Base-by-base conservation (phyloP, 2,329 filamentous ascomycete genomes). In the Dactylonectria estremocensis region DNA sequence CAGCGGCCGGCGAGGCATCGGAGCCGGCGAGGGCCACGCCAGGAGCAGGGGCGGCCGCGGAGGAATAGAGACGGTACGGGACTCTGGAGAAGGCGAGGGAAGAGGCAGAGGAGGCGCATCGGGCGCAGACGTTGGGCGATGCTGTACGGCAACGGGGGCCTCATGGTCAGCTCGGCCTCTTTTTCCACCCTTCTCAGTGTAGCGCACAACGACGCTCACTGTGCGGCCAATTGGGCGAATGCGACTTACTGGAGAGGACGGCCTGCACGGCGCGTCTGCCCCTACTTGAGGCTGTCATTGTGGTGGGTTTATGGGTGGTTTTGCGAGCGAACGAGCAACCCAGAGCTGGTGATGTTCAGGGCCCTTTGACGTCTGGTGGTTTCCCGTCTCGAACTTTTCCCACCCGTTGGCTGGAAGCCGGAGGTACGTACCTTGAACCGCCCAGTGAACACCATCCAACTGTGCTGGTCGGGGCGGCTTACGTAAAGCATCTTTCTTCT, bases 241-340 rank as follows among this genome's bases (percentile, higher is more conserved):
- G 52, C 43, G 67, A 61, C 86, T 77, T 76, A 90, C 89, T 83
- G 77, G 83, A 83, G 65, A 90, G 73, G 61, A 86, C 80, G 70
- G 83, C 82, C 74, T 84, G 82, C 66, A 85, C 79, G 77, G 84
- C 84, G 76, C 80, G 83, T 72, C 85, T 79, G 71, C 88, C 87
- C 84, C 88, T 87, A 82, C 88, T 88, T 75, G 87, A 85, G 72
- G 86, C 84, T 72, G 86, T 82, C 88, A 90, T 74, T 77, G 58
- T 72, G 67, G 61, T 43, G 63, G 49, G 56, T 16, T 69, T 35
- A 58, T 46, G 37, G 63, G 53, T 64, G 60, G 60, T 68, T 65
- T 69, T 61, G 61, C 14, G 40, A 43, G 40, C 40, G 48, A 37
- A 68, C 37, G 35, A 52, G 65, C 68, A 63, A 72, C 61, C 64